These are phyloP conservation scores for Aureobasidium melanogenum DNA, from an alignment of 2,329 filamentous ascomycete genomes.

Conservation along the genomic window DNA sequence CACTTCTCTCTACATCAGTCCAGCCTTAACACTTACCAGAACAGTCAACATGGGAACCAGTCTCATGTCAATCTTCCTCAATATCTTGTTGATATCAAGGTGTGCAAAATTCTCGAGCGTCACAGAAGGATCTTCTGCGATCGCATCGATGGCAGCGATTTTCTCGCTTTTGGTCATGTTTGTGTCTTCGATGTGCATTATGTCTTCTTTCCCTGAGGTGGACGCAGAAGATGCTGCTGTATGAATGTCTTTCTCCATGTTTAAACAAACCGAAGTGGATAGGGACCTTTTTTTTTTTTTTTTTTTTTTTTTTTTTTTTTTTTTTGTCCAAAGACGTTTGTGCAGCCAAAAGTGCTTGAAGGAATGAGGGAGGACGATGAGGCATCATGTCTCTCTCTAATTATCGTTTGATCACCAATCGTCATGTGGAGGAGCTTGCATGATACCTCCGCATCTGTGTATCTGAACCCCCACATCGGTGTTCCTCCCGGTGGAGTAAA, in stretches of 20 bases:
- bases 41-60: constrained; percentile 31
- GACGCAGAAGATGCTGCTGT: no score
- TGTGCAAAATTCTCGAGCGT: constrained; percentile 20
- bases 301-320: no score
- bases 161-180: constrained; percentile 11
- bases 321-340: background rate
- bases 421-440: background rate
- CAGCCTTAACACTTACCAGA: constrained; percentile 17
- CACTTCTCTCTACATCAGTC: background rate
- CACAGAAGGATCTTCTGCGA: constrained; percentile 23
- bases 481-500: background rate
- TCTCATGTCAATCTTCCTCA: constrained; percentile 35
- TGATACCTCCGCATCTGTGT: background rate
- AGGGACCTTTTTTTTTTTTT: background rate
- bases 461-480: background rate
- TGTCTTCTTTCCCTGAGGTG: background rate
- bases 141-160: constrained; percentile 13
- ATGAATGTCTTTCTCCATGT: background rate
- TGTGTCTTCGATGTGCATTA: background rate
- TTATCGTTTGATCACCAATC: background rate
- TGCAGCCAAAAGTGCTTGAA: background rate
- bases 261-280: no score
- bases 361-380: background rate
- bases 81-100: constrained; percentile 37
- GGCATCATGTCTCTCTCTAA: background rate